These are phyloP conservation scores for Platismatia glauca DNA, from an alignment of 495 filamentous ascomycete genomes.

Conservation along the genomic window DNA sequence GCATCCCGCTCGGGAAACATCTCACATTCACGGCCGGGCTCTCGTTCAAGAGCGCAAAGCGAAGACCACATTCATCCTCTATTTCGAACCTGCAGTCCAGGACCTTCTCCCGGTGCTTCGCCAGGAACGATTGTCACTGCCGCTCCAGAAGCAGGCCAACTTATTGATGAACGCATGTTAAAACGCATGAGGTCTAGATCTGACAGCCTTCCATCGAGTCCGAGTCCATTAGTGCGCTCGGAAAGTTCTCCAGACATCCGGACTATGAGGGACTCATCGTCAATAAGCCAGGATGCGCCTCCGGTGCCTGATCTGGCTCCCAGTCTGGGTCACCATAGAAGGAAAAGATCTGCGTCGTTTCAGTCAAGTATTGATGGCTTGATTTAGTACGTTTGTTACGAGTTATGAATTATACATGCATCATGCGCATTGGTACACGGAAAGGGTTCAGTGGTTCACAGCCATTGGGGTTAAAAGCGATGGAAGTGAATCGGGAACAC, in stretches of 20 bases:
- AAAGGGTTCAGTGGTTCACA: not conserved
- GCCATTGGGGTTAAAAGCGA: not conserved
- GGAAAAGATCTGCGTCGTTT: slow-evolving; percentile 16
- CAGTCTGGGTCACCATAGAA: slow-evolving; percentile 5
- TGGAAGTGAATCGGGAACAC: not conserved
- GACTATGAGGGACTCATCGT: not conserved
- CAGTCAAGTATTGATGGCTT: slow-evolving; percentile 9
- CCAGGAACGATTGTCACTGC: slow-evolving; percentile 64
- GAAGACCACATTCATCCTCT: slow-evolving; percentile 80
- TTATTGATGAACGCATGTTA: slow-evolving; percentile 52
- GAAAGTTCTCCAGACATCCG: slow-evolving; percentile 31
- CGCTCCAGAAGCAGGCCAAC: slow-evolving; percentile 58
- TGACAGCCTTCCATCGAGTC: slow-evolving; percentile 49
- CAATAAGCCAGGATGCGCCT: slow-evolving; percentile 1
- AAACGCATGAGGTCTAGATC: slow-evolving; percentile 62
- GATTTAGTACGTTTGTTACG: not conserved
- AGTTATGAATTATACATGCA: not conserved
- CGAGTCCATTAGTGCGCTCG: slow-evolving; percentile 43
- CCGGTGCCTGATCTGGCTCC: not conserved
- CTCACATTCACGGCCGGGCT: not conserved
- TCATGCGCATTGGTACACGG: not conserved
- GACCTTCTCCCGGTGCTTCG: slow-evolving; percentile 56
- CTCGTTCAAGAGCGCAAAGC: slow-evolving; percentile 25
- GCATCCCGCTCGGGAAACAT: slow-evolving; percentile 2
- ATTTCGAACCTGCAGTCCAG: slow-evolving; percentile 67